Percentiles rank a stretch among this genome's conserved stretches.
phyloP scores from a whole-genome alignment of 2,329 filamentous ascomycete species.

The Neofusicoccum kwambonambiense region DNA sequence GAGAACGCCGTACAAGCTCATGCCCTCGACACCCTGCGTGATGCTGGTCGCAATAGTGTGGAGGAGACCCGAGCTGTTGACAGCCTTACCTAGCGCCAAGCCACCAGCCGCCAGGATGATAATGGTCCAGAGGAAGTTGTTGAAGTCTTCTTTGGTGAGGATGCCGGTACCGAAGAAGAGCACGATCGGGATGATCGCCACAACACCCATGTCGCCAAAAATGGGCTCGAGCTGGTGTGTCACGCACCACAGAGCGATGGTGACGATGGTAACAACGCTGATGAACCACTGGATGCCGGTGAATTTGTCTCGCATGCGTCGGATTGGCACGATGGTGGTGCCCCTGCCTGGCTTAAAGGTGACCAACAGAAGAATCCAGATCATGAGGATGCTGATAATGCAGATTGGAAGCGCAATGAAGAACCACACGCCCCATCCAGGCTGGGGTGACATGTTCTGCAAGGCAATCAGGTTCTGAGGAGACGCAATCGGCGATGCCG shows the following conservation, averaged over 20 bases:
- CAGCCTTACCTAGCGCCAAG: slow-evolving; percentile 86
- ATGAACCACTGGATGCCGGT: slow-evolving; percentile 93
- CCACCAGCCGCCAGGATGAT: slow-evolving; percentile 96
- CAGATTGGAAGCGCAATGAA: slow-evolving; percentile 93
- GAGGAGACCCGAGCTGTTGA: slow-evolving; percentile 87
- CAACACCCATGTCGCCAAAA: slow-evolving; percentile 97
- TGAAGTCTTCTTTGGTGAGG: slow-evolving; percentile 97
- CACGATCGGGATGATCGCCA: slow-evolving; percentile 92
- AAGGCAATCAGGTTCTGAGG: slow-evolving; percentile 97
- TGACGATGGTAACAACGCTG: slow-evolving; percentile 73
- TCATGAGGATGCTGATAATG: slow-evolving; percentile 79
- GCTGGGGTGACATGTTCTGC: slow-evolving; percentile 88
- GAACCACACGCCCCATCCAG: slow-evolving; percentile 96
- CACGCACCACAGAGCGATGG: slow-evolving; percentile 89
- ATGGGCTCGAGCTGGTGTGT: slow-evolving; percentile 82
- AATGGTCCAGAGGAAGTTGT: slow-evolving; percentile 99
- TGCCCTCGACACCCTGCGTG: slow-evolving; percentile 68
- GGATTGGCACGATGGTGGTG: slow-evolving; percentile 87
- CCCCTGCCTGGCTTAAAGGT: slow-evolving; percentile 83
- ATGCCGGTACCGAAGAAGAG: slow-evolving; percentile 97
- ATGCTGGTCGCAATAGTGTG: slow-evolving; percentile 83
- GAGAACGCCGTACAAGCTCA: slow-evolving; percentile 77
- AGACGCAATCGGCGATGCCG: slow-evolving; percentile 93
- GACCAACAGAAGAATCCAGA: slow-evolving; percentile 82
- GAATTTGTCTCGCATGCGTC: slow-evolving; percentile 84